Evolutionary conservation across 2,329 filamentous ascomycete genomes (phyloP).

Genomic region (Leptodontidium sp.): DNA sequence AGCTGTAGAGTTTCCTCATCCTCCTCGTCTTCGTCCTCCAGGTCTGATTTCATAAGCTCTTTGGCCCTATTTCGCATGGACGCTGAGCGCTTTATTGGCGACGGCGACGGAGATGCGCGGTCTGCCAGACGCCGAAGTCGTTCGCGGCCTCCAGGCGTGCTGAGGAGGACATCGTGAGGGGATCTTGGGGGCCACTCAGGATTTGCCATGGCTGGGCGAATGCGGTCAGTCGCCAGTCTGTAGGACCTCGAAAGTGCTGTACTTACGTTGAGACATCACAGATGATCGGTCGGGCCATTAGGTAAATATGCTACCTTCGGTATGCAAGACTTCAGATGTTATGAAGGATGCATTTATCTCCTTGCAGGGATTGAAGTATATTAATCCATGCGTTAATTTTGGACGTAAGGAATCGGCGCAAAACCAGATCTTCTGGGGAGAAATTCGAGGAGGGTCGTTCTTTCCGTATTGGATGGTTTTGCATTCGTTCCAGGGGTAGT

Average conservation of each 20-base stretch:
- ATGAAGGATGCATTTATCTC: conserved; percentile 33
- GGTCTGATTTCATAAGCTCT: conserved; percentile 41
- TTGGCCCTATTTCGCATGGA: conserved; percentile 34
- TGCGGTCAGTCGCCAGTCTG: conserved; percentile 25
- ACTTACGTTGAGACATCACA: conserved; percentile 43
- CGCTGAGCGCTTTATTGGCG: conserved; percentile 61
- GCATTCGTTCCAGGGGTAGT: background rate
- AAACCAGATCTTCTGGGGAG: background rate
- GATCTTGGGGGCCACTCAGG: conserved; percentile 72
- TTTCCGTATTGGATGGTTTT: background rate
- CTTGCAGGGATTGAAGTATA: conserved; percentile 34
- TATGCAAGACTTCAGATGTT: conserved; percentile 27
- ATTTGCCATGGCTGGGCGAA: conserved; percentile 38
- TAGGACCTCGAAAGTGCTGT: conserved; percentile 15
- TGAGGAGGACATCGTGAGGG: conserved; percentile 68
- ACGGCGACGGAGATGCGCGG: conserved; percentile 72
- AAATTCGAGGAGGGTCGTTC: background rate
- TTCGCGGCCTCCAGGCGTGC: conserved; percentile 81
- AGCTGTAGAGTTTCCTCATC: conserved; percentile 91
- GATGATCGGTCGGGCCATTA: conserved; percentile 22
- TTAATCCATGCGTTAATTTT: conserved; percentile 21
- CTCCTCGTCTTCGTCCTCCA: conserved; percentile 69
- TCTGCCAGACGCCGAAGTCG: conserved; percentile 74
- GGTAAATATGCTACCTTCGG: conserved; percentile 25
- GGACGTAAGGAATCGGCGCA: background rate